Evolutionary conservation across 768 basidiomycete species (phyloP).

Genomic region (Floccularia luteovirens): DNA sequence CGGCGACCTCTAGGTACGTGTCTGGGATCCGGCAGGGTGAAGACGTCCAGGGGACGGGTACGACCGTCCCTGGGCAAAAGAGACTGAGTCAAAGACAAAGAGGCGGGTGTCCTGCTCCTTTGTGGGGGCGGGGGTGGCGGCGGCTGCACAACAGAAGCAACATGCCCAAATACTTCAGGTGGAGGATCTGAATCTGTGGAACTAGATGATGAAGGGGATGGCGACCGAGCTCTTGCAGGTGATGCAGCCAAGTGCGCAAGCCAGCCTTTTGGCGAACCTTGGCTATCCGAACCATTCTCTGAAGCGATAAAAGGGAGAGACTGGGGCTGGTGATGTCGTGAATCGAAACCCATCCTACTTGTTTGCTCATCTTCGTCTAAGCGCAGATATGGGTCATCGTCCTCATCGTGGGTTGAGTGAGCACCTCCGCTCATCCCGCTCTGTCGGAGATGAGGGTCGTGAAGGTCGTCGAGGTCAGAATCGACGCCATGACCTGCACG

Average conservation of each 20-base stretch:
- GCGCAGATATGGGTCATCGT: constrained; percentile 73
- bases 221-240: constrained; percentile 29
- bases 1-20: constrained; percentile 54
- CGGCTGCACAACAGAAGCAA: constrained; percentile 25
- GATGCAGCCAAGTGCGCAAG: constrained; percentile 71
- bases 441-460: constrained; percentile 66
- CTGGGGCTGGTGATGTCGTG: constrained; percentile 24
- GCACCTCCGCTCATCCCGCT: constrained; percentile 25
- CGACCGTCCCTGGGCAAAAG: constrained; percentile 68
- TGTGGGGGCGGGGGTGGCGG: constrained; percentile 32
- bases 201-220: constrained; percentile 34
- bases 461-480: constrained; percentile 60
- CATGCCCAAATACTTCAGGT: constrained; percentile 30
- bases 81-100: constrained; percentile 74
- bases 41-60: constrained; percentile 57
- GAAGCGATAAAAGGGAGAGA: constrained; percentile 28
- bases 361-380: constrained; percentile 57
- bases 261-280: constrained; percentile 49
- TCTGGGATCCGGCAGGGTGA: constrained; percentile 72
- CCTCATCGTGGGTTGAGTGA: constrained; percentile 34
- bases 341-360: constrained; percentile 20
- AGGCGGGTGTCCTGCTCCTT: constrained; percentile 26
- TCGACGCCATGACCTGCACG: constrained; percentile 32
- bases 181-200: constrained; percentile 34
- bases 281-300: constrained; percentile 18